Evolutionary conservation across 352 stramenopile species (phyloP), one percentile per base, ranked within the genome.

Genomic region (Globisporangium canariense): DNA sequence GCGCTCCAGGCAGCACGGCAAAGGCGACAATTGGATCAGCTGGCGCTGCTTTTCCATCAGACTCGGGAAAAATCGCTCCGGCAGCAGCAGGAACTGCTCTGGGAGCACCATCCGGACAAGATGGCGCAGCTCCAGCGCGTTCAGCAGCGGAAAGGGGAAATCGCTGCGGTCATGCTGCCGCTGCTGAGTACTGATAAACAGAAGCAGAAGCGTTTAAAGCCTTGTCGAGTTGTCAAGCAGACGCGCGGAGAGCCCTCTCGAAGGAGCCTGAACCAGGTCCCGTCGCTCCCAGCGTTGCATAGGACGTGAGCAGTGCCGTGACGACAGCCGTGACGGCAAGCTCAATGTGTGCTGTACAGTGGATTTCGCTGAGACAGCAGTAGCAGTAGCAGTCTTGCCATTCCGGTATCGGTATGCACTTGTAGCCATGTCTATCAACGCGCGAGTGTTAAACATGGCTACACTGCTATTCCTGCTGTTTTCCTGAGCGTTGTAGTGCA

Each of bases 11-110:
- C 63, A 47, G 65, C 68, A 47, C 60, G 63, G 25, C 61, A 78
- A 63, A 61, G 71, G 11, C 59, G 77, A 50, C 53, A 78, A 47
- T 65, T 89, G n/a, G 53, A 75, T 20, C 18, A 62, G 4, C 38
- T 68, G 3, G 60, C 68, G 0, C 20, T 60, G 11, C 41, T 54
- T 40, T 89, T 89, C 54, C 64, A 40, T 2, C 56, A 53, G 18
- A 66, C 71, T 2, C 62, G 65, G 2, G 58, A 62, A 41, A 34
- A 55, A 28, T 38, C 32, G 30, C 64, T 30, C 4, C 20, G 14
- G 4, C 4, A 25, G 1, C 58, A 66, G 34, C 64, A 70, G 34
- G 18, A 62, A 8, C 16, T 47, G 51, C 58, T 70, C 1, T 70
- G 64, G 58, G 58, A 62, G 59, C 40, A 9, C 8, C 45, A 49